phyloP scores from a whole-genome alignment of 2,329 filamentous ascomycete genomes.

The Tolypocladium nubicola region DNA sequence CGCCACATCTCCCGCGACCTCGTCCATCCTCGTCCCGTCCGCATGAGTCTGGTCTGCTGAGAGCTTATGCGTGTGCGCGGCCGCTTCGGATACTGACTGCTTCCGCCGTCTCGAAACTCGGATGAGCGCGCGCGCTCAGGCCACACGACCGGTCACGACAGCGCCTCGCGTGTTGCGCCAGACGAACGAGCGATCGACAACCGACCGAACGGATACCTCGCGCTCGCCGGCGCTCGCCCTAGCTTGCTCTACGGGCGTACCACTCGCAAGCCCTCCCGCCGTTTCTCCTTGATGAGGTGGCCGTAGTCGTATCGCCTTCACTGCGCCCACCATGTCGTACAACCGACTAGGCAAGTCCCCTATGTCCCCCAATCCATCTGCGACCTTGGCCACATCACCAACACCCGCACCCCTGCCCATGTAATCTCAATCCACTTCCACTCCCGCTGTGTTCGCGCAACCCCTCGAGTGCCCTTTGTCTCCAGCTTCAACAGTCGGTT shows the following conservation, averaged over 20 bases:
- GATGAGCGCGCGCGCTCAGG: background rate
- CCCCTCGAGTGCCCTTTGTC: background rate
- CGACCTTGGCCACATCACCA: background rate
- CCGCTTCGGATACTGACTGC: background rate
- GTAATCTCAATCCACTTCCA: constrained; percentile 2
- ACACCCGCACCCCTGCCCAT: constrained; percentile 3
- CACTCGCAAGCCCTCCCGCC: background rate
- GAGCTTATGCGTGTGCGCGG: background rate
- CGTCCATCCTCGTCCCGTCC: background rate
- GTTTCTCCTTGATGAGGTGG: background rate
- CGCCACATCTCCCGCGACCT: background rate
- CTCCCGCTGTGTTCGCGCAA: background rate
- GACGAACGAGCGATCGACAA: background rate
- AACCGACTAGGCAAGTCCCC: constrained; percentile 58
- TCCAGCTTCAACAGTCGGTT: background rate
- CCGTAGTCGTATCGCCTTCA: background rate
- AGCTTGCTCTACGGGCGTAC: background rate
- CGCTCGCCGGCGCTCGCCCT: background rate
- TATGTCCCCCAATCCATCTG: constrained; percentile 4
- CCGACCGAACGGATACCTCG: background rate
- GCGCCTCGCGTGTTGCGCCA: background rate
- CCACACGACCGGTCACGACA: background rate
- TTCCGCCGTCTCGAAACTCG: background rate
- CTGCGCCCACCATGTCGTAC: constrained; percentile 50
- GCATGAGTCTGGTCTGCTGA: background rate